phyloP scores from a whole-genome alignment of 2,329 filamentous ascomycete genomes.

The Xylaria sp. region DNA sequence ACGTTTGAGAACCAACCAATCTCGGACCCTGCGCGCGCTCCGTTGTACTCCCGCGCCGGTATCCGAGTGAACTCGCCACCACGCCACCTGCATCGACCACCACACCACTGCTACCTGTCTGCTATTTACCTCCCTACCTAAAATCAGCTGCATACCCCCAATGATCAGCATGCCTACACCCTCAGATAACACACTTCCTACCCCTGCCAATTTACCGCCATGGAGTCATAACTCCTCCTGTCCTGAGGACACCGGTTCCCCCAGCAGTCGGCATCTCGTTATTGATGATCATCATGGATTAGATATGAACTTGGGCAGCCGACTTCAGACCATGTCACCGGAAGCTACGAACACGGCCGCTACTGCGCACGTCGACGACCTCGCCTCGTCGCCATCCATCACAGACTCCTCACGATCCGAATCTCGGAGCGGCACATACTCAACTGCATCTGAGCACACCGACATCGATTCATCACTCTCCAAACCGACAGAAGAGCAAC shows the following conservation, averaged over 20 bases:
- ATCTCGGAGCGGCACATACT: constrained; percentile 22
- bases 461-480: constrained; percentile 22
- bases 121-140: not conserved
- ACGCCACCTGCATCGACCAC: constrained; percentile 3
- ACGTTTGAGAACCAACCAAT: constrained; percentile 3
- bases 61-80: constrained; percentile 10
- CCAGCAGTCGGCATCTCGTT: constrained; percentile 25
- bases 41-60: constrained; percentile 10
- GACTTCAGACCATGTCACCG: constrained; percentile 21
- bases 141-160: constrained; percentile 9
- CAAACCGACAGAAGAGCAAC: constrained; percentile 23
- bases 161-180: constrained; percentile 30
- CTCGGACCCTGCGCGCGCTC: not conserved
- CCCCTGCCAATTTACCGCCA: constrained; percentile 26
- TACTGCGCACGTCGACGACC: constrained; percentile 15
- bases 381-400: constrained; percentile 24
- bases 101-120: not conserved
- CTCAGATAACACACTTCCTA: constrained; percentile 24
- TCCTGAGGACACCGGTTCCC: constrained; percentile 28
- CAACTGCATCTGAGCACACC: constrained; percentile 19
- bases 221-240: constrained; percentile 31
- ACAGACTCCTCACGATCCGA: constrained; percentile 28
- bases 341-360: constrained; percentile 24
- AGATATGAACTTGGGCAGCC: constrained; percentile 27
- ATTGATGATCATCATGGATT: constrained; percentile 28